Evolutionary conservation across 164 flowering plant species (phyloP), one percentile per base, ranked within the genome.

Genomic region (Annona squamosa): DNA sequence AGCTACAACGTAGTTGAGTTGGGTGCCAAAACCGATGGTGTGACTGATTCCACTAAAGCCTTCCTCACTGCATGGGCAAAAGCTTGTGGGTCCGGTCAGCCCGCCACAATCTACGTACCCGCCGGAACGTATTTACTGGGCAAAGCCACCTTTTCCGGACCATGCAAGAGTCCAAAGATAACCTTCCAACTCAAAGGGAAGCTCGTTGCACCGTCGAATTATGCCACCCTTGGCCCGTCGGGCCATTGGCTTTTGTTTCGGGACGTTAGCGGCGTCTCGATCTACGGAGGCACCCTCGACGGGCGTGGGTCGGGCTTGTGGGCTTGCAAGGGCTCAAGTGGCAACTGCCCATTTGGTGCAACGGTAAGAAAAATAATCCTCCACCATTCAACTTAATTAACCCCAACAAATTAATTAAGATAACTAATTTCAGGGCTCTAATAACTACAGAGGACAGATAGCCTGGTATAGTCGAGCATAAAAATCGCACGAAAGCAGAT

Each of bases 201-300:
- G 1, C 70, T 90, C 3, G 81, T 89, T 5, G 90, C 91, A 46
- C 89, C 95, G 0, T 65, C 85, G 0, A 80, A 89, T 56, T 89
- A 84, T 69, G 4, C 12, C 0, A 84, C 66, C 10, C 61, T 81
- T 4, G 87, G 87, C 9, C 71, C 73, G 3, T 65, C 81, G 10
- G 80, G 46, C 0, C 37, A 86, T 2, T 80, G 82, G 82, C 70
- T 80, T 4, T 3, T 46, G 73, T 80, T 77, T 59, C 48, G 43
- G 57, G 48, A 59, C 44, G 77, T 77, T 4, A 64, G 64, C 5
- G 63, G 79, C 3, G 6, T 80, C 3, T 16, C 70, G 2, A 65
- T 80, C 65, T 4, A 45, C 63, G 82, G 82, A 17, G 82, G 82
- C 3, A 67, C 69, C 45, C 43, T 80, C 59, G 75, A 80, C 73